A percentile compares a stretch with the other conserved stretches of the same genome.
These are phyloP conservation scores for Cardiospermum halicacabum DNA, from an alignment of 345 rosid genomes.

Conservation along the genomic window DNA sequence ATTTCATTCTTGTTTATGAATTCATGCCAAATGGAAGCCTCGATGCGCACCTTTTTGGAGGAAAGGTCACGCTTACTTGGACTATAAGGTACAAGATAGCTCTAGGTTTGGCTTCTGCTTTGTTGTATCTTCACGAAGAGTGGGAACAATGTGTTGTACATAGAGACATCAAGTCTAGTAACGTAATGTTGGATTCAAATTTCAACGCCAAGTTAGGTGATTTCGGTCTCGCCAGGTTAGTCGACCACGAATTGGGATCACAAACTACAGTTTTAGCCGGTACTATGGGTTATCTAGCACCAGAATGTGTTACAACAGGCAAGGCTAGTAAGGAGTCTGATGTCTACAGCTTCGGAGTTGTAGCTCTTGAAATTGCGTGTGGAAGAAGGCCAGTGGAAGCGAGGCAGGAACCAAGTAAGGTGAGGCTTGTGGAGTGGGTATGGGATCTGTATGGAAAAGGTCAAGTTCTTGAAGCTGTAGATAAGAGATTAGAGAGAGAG, in stretches of 20 bases:
- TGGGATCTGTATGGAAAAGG: slow-evolving; percentile 44
- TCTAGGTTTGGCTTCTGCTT: slow-evolving; percentile 38
- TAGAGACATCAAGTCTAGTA: slow-evolving; percentile 47
- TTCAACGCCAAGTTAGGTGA: slow-evolving; percentile 50
- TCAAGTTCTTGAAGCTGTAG: slow-evolving; percentile 26
- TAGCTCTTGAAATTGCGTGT: slow-evolving; percentile 36
- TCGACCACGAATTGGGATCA: slow-evolving; percentile 30
- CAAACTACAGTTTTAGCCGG: slow-evolving; percentile 47
- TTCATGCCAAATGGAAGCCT: slow-evolving; percentile 52
- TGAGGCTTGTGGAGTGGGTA: slow-evolving; percentile 41
- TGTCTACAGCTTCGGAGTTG: slow-evolving; percentile 51
- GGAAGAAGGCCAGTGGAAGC: slow-evolving; percentile 41
- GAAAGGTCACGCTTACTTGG: slow-evolving; percentile 27
- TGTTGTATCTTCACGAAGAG: slow-evolving; percentile 53
- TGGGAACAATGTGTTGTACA: slow-evolving; percentile 53
- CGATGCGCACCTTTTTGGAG: slow-evolving; percentile 41
- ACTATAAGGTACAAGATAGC: slow-evolving; percentile 35
- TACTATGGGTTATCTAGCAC: slow-evolving; percentile 37
- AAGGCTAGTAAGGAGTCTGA: slow-evolving; percentile 44
- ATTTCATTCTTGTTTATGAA: slow-evolving; percentile 48
- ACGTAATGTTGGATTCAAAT: slow-evolving; percentile 45
- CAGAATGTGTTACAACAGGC: slow-evolving; percentile 34
- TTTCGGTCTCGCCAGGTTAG: slow-evolving; percentile 40
- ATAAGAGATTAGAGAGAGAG: slow-evolving; percentile 16
- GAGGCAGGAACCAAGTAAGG: slow-evolving; percentile 23